Percentiles rank a stretch among this genome's conserved stretches.
phyloP scores from a whole-genome alignment of 768 basidiomycete genomes.

The Suillus brevipes region DNA sequence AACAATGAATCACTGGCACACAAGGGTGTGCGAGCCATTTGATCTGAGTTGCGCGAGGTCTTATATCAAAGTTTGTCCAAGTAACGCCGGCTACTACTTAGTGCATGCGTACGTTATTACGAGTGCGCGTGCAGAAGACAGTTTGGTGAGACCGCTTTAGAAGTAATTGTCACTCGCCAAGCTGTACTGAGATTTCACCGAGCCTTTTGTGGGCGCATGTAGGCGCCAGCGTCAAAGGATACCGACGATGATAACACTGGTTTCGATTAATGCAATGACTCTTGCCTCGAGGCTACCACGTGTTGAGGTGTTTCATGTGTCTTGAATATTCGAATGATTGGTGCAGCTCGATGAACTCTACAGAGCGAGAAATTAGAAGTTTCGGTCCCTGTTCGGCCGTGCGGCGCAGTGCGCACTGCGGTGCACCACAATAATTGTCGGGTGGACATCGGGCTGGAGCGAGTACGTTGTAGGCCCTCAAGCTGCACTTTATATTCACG shows the following conservation, averaged over 20 bases:
- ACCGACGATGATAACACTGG: not conserved
- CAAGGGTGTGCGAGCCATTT: constrained; percentile 17
- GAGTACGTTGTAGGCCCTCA: not conserved
- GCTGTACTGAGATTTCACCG: no score
- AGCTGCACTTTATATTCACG: not conserved
- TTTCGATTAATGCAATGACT: constrained; percentile 1
- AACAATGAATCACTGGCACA: constrained; percentile 14
- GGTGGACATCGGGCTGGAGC: not conserved
- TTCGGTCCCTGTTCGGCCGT: not conserved
- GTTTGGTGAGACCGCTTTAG: no score
- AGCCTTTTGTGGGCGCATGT: constrained; percentile 11
- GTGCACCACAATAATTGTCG: not conserved
- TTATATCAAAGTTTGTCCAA: constrained; percentile 28
- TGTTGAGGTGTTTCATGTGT: constrained; percentile 22
- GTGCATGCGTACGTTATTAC: constrained; percentile 20
- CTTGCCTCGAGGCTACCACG: constrained; percentile 28
- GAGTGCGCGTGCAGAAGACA: constrained; percentile 11
- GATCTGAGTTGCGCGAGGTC: constrained; percentile 8
- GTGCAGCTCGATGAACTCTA: constrained; percentile 3
- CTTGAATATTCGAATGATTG: not conserved
- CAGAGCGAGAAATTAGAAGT: not conserved
- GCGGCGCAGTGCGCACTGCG: no score
- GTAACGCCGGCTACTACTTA: constrained; percentile 25
- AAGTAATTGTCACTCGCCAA: no score
- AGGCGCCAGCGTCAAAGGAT: not conserved